phyloP scores from a whole-genome alignment of 495 filamentous ascomycete species.

The Neurospora sublineolata region DNA sequence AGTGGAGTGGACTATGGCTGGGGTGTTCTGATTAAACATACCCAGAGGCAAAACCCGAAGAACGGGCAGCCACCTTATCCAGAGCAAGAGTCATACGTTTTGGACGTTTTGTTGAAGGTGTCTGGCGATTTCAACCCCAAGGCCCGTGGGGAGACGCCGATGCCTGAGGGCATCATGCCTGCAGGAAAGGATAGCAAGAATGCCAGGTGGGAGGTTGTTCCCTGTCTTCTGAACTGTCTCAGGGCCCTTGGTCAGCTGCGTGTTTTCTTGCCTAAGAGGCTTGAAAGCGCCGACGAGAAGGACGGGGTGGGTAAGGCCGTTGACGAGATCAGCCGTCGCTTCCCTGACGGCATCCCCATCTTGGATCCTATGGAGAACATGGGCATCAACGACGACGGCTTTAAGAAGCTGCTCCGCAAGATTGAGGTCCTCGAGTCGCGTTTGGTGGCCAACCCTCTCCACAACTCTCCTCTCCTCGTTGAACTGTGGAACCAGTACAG shows the following conservation, averaged over 20 bases:
- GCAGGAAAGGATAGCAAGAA: constrained; percentile 6
- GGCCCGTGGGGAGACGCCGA: constrained; percentile 16
- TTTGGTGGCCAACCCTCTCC: constrained; percentile 75
- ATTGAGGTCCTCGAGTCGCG: constrained; percentile 94
- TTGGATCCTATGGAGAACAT: constrained; percentile 93
- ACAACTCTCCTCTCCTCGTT: constrained; percentile 72
- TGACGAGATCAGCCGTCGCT: constrained; percentile 66
- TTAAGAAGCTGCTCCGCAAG: constrained; percentile 88
- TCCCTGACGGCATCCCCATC: constrained; percentile 83
- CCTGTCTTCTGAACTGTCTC: constrained; percentile 73
- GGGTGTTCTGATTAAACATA: constrained; percentile 71
- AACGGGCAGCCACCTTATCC: constrained; percentile 49
- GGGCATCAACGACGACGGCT: constrained; percentile 79
- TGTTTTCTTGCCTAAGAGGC: constrained; percentile 66
- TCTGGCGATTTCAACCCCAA: constrained; percentile 37
- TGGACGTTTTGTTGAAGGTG: constrained; percentile 73
- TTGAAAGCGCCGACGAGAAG: constrained; percentile 47
- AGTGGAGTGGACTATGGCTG: constrained; percentile 72
- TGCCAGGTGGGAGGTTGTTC: constrained; percentile 68
- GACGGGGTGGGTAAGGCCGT: constrained; percentile 51
- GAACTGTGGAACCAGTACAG: constrained; percentile 77
- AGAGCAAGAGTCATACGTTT: constrained; percentile 61
- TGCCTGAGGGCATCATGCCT: constrained; percentile 26
- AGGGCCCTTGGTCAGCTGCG: constrained; percentile 65
- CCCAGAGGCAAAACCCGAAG: constrained; percentile 47